These are phyloP conservation scores for Xylaria castorea DNA, from an alignment of 495 filamentous ascomycete genomes.

Conservation along the genomic window DNA sequence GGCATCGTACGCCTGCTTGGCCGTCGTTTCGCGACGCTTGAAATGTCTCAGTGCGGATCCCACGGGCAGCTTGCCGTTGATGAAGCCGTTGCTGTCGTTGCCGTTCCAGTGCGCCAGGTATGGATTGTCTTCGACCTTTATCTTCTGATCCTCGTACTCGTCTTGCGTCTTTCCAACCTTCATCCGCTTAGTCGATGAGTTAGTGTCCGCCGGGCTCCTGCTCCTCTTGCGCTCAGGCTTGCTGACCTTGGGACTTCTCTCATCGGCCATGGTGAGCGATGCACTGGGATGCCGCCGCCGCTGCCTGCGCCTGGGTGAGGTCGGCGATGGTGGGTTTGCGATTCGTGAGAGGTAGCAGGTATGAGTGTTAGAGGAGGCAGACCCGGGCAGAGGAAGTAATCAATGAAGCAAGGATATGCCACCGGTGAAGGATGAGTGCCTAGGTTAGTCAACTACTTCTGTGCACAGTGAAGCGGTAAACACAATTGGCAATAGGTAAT, in stretches of 20 bases:
- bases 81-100: constrained; percentile 47
- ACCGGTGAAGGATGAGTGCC: not conserved
- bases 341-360: not conserved
- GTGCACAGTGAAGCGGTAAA: not conserved
- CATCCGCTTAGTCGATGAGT: constrained; percentile 37
- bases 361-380: not conserved
- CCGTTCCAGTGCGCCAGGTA: constrained; percentile 91
- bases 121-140: constrained; percentile 65
- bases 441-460: not conserved
- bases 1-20: constrained; percentile 70
- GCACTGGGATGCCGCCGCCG: not conserved
- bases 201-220: constrained; percentile 29
- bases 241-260: constrained; percentile 26
- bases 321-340: not conserved
- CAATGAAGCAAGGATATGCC: not conserved
- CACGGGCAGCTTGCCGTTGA: constrained; percentile 45
- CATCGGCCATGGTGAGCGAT: constrained; percentile 25
- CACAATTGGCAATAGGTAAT: not conserved
- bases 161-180: constrained; percentile 47
- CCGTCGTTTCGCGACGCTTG: constrained; percentile 81
- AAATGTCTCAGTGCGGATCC: constrained; percentile 66
- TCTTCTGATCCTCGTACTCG: constrained; percentile 32
- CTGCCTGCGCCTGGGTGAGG: not conserved
- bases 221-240: constrained; percentile 34
- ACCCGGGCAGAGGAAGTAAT: not conserved